Base-by-base conservation (phyloP, 1,284 basidiomycete species). In the Boletus sp. region DNA sequence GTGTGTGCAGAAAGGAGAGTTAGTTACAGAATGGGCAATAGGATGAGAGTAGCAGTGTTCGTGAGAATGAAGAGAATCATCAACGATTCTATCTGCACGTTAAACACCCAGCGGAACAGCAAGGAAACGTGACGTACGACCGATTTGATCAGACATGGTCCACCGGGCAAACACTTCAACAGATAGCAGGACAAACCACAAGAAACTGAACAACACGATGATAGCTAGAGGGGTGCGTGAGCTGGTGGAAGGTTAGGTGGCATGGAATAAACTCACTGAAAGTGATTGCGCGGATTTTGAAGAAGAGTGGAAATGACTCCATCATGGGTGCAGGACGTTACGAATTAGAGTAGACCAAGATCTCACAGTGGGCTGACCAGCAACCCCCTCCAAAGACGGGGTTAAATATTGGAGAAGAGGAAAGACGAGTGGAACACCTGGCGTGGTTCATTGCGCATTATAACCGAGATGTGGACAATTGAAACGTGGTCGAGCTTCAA, bases 11-110 rank as follows among this genome's bases (percentile, higher is more conserved):
- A 35, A 30, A 20, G 13, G 26, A 22, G 19, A n/a, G n/a, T n/a
- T n/a, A 70, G 77, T 44, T 48, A 80, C 81, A 84, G 60, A n/a
- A 76, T 53, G 25, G 78, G 73, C 17, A 82, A 55, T 55, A 76
- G 63, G 26, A 81, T 60, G 1, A 75, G 61, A 0, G 81, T 81
- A 22, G 73, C 54, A 4, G 70, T 62, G 52, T 82, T 70, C n/a
- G 69, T 60, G 22, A 76, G 53, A 13, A 81, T 57, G 53, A 82
- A 69, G 14, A 77, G 55, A 30, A 69, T 55, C 39, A 80, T 63
- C 43, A 81, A 63, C 20, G 68, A 67, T 7, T 63, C 73, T 77
- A 42, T 34, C 8, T 23, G 32, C n/a, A 38, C 0, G 30, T 54
- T 12, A 56, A 44, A 40, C 9, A 35, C 17, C 0, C 12, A 17